Evolutionary conservation across 2,329 filamentous ascomycete genomes (phyloP).

Genomic region (Hypoxylon sp.): DNA sequence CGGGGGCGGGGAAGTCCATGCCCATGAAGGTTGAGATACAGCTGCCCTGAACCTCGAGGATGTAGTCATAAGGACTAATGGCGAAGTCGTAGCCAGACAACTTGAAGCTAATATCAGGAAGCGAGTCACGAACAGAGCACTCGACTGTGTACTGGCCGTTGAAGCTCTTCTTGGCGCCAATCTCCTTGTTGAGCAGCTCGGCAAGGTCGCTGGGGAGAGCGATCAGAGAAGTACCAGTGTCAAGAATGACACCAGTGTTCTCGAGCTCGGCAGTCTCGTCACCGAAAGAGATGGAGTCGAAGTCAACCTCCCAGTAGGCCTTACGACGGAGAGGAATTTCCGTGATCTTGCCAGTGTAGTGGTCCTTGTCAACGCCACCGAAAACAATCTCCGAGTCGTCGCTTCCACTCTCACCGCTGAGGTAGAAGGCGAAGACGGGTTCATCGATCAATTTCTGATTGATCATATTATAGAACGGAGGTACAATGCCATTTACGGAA

Average conservation of each 20-base stretch:
- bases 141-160: conserved; percentile 97
- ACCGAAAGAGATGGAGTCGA: conserved; percentile 92
- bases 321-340: conserved; percentile 97
- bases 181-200: conserved; percentile 97
- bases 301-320: conserved; percentile 99
- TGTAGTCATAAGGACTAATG: conserved; percentile 91
- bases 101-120: conserved; percentile 93
- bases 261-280: conserved; percentile 89
- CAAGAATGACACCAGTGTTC: conserved; percentile 94
- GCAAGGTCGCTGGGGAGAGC: conserved; percentile 91
- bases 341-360: conserved; percentile 87
- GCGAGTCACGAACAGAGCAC: conserved; percentile 83
- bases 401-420: conserved; percentile 78
- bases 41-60: conserved; percentile 92
- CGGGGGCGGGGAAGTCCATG: conserved; percentile 90
- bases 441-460: conserved; percentile 92
- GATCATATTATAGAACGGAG: conserved; percentile 97
- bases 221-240: conserved; percentile 98
- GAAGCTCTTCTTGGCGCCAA: conserved; percentile 97
- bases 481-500: conserved; percentile 94
- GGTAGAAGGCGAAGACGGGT: conserved; percentile 96
- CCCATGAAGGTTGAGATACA: conserved; percentile 99
- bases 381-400: conserved; percentile 90
- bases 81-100: conserved; percentile 94
- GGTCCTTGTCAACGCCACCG: conserved; percentile 86